Conservation (phyloP, 148 eudicot genomes). For the Rhododendron williamsianum region DNA sequence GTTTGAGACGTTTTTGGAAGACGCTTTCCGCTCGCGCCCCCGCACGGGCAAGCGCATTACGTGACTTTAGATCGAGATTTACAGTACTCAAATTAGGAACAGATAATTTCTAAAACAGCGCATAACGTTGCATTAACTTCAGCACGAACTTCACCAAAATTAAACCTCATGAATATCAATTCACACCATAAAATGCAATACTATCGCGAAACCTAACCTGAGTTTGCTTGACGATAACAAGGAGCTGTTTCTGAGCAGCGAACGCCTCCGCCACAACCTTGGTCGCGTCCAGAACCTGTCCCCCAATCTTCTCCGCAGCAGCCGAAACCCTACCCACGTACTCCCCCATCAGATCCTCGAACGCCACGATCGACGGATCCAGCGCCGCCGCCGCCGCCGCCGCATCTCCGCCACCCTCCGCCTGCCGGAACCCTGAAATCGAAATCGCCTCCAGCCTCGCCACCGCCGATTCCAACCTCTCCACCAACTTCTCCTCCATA, state of each 20-base stretch:
- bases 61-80: background rate
- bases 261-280: constrained; percentile 55
- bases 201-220: constrained; percentile 35
- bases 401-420: constrained; percentile 33
- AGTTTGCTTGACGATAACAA: constrained; percentile 60
- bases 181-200: background rate
- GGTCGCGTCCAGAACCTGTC: constrained; percentile 62
- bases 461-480: constrained; percentile 76
- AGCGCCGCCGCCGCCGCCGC: constrained; percentile 26
- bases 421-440: constrained; percentile 16
- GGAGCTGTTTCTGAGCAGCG: constrained; percentile 58
- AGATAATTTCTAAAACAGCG: background rate
- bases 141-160: background rate
- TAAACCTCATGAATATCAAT: background rate
- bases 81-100: background rate
- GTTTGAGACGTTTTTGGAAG: background rate
- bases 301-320: constrained; percentile 85
- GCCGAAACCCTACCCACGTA: constrained; percentile 47
- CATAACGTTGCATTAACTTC: background rate
- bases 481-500: constrained; percentile 70
- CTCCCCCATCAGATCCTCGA: constrained; percentile 57
- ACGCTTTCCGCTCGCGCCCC: too few species aligned
- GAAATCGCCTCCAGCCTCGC: constrained; percentile 59
- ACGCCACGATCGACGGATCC: constrained; percentile 78
- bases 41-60: background rate